Evolutionary conservation across 495 filamentous ascomycete species (phyloP).

Genomic region (Chaetomidium leptoderma): DNA sequence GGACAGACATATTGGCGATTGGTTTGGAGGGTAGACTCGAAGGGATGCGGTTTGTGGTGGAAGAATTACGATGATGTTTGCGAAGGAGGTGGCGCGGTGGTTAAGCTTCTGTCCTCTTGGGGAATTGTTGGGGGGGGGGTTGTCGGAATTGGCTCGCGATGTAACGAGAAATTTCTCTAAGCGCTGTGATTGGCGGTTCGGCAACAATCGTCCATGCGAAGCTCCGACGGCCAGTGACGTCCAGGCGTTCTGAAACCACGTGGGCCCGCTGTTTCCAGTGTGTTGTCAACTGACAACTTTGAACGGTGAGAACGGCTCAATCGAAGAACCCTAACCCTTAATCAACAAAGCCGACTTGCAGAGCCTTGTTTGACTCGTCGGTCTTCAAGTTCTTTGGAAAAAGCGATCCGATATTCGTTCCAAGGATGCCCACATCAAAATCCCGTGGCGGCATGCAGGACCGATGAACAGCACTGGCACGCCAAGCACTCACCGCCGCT

Average conservation of each 20-base stretch:
- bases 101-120: slow-evolving; percentile 8
- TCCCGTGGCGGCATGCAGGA: no score
- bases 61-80: slow-evolving; percentile 6
- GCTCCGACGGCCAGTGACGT: slow-evolving; percentile 13
- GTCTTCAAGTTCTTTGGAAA: not conserved
- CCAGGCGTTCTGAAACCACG: slow-evolving; percentile 20
- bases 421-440: no score
- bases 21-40: slow-evolving; percentile 15
- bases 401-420: no score
- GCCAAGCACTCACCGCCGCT: no score
- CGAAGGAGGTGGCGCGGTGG: slow-evolving; percentile 3
- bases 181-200: slow-evolving; percentile 28
- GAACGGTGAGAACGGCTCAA: no score
- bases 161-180: slow-evolving; percentile 29
- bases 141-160: slow-evolving; percentile 20
- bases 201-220: slow-evolving; percentile 18
- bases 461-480: no score
- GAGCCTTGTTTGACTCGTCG: not conserved
- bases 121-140: slow-evolving; percentile 22
- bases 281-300: not conserved
- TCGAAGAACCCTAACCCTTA: slow-evolving; percentile 7
- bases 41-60: slow-evolving; percentile 7
- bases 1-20: slow-evolving; percentile 68
- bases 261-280: slow-evolving; percentile 9
- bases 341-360: not conserved